Conservation (phyloP, 2,329 filamentous ascomycete species). For the Zymoseptoria passerinii region DNA sequence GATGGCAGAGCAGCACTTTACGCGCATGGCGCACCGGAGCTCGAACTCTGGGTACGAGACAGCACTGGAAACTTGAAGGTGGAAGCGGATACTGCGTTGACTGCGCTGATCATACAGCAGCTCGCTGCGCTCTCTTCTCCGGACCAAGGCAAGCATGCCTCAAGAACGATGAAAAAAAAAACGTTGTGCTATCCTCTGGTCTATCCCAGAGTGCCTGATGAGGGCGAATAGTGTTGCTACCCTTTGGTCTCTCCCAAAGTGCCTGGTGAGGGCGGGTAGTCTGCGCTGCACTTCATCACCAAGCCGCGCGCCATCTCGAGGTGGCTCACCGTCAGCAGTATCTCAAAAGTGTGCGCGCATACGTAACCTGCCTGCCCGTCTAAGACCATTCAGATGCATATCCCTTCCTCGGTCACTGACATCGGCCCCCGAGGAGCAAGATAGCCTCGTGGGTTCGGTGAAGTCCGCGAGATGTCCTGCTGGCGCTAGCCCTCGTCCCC, state of each 20-base stretch:
- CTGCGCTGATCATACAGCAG: background rate
- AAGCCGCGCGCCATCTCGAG: background rate
- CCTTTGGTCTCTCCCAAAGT: background rate
- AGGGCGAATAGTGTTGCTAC: background rate
- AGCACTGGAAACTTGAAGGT: background rate
- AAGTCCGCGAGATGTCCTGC: background rate
- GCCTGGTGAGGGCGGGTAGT: background rate
- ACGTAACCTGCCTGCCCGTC: background rate
- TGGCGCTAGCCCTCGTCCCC: background rate
- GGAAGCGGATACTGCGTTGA: background rate
- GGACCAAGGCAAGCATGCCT: background rate
- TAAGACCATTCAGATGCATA: background rate
- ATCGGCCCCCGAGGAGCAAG: background rate
- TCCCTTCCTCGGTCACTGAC: background rate
- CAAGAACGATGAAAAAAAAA: background rate
- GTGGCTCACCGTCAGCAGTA: background rate
- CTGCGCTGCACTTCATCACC: background rate
- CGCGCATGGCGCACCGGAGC: background rate
- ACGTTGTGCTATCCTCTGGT: background rate
- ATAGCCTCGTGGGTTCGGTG: background rate
- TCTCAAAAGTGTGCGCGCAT: background rate
- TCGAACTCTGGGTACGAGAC: background rate
- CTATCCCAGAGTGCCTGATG: background rate
- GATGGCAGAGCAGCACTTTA: background rate
- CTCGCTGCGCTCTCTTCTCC: background rate